Conservation (phyloP, 306 rosid genomes). For the Casuarina equisetifolia region DNA sequence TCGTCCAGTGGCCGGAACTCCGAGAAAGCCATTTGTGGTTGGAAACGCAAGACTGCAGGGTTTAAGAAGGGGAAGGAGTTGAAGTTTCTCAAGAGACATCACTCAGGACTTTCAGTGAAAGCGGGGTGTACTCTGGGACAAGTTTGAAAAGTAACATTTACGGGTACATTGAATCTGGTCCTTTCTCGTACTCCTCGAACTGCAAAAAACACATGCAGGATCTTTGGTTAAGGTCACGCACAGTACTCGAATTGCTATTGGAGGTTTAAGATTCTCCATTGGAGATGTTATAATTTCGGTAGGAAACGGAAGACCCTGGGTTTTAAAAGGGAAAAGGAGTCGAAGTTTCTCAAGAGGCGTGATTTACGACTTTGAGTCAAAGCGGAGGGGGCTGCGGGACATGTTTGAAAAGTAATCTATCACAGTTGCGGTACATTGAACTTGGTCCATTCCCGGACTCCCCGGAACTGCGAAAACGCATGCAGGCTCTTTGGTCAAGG, state of each 20-base stretch:
- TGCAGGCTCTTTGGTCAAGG: no score
- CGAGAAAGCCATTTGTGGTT: conserved; percentile 50
- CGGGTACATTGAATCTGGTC: neutral
- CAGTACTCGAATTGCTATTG: no score
- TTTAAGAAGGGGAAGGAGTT: neutral
- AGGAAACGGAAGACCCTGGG: neutral
- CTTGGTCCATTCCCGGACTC: neutral
- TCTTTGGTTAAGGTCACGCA: no score
- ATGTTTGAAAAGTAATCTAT: neutral
- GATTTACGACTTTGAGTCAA: neutral
- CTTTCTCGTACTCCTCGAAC: neutral
- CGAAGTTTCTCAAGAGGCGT: neutral
- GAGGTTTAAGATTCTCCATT: no score
- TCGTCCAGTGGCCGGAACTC: conserved; percentile 69
- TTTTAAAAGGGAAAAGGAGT: neutral
- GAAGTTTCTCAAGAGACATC: neutral
- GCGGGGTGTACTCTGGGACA: conserved; percentile 16
- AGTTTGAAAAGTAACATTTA: neutral
- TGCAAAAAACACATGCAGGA: no score
- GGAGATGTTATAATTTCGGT: no score
- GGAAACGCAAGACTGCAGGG: neutral
- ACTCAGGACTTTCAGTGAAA: neutral
- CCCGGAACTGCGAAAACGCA: neutral
- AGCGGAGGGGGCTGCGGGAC: conserved; percentile 15
- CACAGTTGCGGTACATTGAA: neutral